Evolutionary conservation across 805 yeast species (phyloP), one percentile per base, ranked within the genome.

Genomic region (Cyberlindnera euphorbiae): DNA sequence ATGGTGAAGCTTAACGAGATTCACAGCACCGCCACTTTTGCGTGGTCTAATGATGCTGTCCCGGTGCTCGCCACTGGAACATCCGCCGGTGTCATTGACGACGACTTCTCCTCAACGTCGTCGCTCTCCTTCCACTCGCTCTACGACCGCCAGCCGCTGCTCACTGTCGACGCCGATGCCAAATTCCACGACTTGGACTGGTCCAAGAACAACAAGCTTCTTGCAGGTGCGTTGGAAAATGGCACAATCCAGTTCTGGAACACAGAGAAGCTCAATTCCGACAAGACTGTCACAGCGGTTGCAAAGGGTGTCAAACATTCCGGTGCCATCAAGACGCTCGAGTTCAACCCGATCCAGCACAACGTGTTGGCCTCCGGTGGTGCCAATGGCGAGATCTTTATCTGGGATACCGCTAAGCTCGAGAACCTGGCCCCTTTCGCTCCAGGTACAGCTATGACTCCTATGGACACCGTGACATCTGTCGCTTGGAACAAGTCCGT

Each of bases 11-110:
- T 93, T 49, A 76, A 78, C 60, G 96, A 89, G 62, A 77, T 86
- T 54, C 69, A 76, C 44, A 73, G 87, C 50, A 85, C 96, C 11
- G 89, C 96, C 35, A 80, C 95, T n/a, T 87, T 93, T 64, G 95
- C 97, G 29, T 90, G 97, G 97, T 85, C 96, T 30, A 75, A 79
- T 46, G 84, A 77, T 48, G 59, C 60, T 35, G 63, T 78, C 43
- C 97, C 97, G 13, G 62, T 75, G 36, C 58, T 93, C 47, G 97
- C 88, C 16, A 77, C 96, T 2, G 98, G 96, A 16, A 83, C 96
- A 0, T 83, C 86, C n/a, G 89, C 97, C 0, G 97, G 97, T 7
- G 94, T 96, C 11, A 82, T 93, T 50, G 96, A 87, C 57, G 84
- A 83, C 28, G 79, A 82, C 56, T 89, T 89, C 60, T 79, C 89